Evolutionary conservation across 306 rosid species (phyloP).

Genomic region (Castanea crenata): DNA sequence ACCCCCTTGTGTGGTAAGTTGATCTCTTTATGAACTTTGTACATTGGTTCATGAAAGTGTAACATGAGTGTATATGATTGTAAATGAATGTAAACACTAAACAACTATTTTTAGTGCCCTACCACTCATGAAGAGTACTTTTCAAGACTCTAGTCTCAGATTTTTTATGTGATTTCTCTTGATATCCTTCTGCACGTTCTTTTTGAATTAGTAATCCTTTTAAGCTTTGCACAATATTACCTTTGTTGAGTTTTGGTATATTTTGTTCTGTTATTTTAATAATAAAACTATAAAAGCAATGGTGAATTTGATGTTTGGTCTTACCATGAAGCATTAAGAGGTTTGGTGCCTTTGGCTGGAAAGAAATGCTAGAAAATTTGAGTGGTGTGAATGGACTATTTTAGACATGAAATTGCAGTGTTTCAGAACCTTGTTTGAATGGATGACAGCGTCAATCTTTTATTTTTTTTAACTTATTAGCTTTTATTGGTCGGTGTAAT

Average conservation of each 20-base stretch:
- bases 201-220: background rate
- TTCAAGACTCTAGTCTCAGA: background rate
- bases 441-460: no score
- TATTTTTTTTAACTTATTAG: no score
- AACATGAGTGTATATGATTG: background rate
- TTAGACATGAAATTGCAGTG: no score
- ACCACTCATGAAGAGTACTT: background rate
- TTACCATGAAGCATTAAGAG: no score
- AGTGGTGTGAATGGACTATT: no score
- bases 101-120: background rate
- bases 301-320: no score
- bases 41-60: slow-evolving; percentile 12
- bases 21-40: slow-evolving; percentile 16
- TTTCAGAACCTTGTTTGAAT: no score
- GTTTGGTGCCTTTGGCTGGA: no score
- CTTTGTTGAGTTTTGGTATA: background rate
- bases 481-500: no score
- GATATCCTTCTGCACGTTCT: background rate
- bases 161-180: background rate
- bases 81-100: background rate
- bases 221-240: background rate
- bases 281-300: no score
- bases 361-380: no score
- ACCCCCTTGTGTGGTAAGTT: slow-evolving; percentile 78
- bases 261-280: background rate